Conservation (phyloP, 2,329 filamentous ascomycete species). For the Penicillium sp. region DNA sequence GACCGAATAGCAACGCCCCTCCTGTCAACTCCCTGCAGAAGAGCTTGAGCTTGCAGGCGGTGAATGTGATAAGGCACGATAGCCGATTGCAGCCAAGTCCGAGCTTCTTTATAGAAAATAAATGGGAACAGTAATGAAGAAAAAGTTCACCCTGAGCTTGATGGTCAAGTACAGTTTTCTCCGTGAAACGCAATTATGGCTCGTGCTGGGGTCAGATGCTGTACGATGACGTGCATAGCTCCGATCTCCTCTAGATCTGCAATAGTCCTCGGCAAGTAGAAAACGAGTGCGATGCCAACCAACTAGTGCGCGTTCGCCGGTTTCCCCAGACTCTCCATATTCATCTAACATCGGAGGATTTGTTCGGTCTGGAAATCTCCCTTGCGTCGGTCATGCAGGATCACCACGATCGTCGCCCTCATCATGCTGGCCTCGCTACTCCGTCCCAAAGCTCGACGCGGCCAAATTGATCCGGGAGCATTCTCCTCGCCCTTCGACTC, state of each 20-base stretch:
- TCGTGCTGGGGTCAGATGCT: neutral
- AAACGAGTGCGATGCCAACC: neutral
- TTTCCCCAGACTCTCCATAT: neutral
- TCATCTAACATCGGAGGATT: neutral
- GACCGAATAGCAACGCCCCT: neutral
- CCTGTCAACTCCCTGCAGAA: too few species aligned
- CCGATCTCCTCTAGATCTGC: constrained; percentile 8
- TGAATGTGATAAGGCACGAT: constrained; percentile 1
- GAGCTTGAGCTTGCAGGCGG: constrained; percentile 1
- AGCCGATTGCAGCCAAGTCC: neutral
- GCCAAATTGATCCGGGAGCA: constrained; percentile 14
- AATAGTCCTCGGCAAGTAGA: constrained; percentile 1
- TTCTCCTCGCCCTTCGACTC: constrained; percentile 11
- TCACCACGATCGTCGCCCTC: constrained; percentile 2
- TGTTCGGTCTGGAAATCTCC: neutral
- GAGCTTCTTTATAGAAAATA: too few species aligned
- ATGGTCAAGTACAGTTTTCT: too few species aligned
- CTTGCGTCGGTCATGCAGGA: constrained; percentile 5
- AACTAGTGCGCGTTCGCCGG: constrained; percentile 8
- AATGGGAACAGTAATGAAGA: too few species aligned
- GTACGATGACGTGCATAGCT: constrained; percentile 6
- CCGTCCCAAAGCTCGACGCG: constrained; percentile 17
- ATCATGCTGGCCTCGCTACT: constrained; percentile 22
- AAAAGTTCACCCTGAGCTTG: too few species aligned
- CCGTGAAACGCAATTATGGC: neutral